phyloP scores from a whole-genome alignment of 2,329 filamentous ascomycete species.

The Scedosporium boydii region DNA sequence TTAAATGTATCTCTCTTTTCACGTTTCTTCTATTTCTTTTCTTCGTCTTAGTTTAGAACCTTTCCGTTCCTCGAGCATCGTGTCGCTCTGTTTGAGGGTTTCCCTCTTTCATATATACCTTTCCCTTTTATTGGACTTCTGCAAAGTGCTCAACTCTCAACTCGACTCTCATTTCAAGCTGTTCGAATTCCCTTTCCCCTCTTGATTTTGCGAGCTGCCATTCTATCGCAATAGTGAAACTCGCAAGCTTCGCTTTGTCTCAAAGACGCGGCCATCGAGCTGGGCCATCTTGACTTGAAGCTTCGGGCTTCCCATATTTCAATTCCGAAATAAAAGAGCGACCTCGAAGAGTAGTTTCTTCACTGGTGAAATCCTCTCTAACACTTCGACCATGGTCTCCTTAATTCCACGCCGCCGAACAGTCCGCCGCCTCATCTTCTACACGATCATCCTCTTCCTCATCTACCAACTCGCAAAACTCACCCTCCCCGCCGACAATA shows the following conservation, averaged over 20 bases:
- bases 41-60: neutral
- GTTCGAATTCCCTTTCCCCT: too few relatives aligned
- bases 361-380: neutral
- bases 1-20: too few relatives aligned
- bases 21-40: neutral
- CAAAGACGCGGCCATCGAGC: neutral
- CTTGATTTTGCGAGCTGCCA: neutral
- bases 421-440: constrained; percentile 7
- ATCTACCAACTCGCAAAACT: constrained; percentile 4
- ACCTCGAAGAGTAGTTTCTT: neutral
- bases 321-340: too few relatives aligned
- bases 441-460: constrained; percentile 5
- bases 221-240: too few relatives aligned
- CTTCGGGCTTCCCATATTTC: too few relatives aligned
- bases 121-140: too few relatives aligned
- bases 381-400: neutral
- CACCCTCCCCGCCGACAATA: constrained; percentile 11
- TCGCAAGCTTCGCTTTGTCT: neutral
- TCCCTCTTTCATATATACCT: neutral
- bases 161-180: too few relatives aligned
- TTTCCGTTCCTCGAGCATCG: neutral
- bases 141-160: too few relatives aligned
- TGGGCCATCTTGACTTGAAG: neutral
- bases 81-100: neutral
- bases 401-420: neutral